Evolutionary conservation across 2,329 filamentous ascomycete genomes (phyloP).

Genomic region (Talaromyces verruculosus): DNA sequence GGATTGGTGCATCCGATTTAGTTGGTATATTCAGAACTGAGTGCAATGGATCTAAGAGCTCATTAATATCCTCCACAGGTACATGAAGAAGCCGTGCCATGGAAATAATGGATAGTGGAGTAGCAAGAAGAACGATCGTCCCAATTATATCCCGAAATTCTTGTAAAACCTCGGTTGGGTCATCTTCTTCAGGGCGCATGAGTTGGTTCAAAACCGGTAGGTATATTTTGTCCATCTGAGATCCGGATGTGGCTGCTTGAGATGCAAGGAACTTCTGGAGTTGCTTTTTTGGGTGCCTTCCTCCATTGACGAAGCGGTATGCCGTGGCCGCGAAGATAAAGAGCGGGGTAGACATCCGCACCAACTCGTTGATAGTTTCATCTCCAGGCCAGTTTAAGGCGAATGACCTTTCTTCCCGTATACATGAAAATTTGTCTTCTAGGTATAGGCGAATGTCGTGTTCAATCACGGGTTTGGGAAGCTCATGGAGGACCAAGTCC

Average conservation of each 20-base stretch:
- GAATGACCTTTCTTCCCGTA: slow-evolving; percentile 16
- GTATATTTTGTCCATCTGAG: slow-evolving; percentile 32
- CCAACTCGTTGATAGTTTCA: slow-evolving; percentile 28
- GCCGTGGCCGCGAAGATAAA: slow-evolving; percentile 23
- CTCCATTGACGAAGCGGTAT: slow-evolving; percentile 29
- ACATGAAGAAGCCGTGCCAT: slow-evolving; percentile 23
- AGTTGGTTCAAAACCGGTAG: slow-evolving; percentile 28
- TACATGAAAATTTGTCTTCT: slow-evolving; percentile 22
- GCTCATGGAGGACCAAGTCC: slow-evolving; percentile 25
- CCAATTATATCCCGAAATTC: slow-evolving; percentile 29
- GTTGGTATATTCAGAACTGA: slow-evolving; percentile 2
- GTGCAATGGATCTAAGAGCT: background rate
- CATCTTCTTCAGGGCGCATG: slow-evolving; percentile 18
- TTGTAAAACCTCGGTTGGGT: slow-evolving; percentile 20
- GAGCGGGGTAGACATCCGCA: slow-evolving; percentile 30
- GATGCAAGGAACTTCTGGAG: slow-evolving; percentile 23
- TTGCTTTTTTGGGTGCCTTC: slow-evolving; percentile 21
- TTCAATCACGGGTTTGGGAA: slow-evolving; percentile 26
- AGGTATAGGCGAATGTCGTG: slow-evolving; percentile 32
- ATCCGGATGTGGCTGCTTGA: slow-evolving; percentile 19
- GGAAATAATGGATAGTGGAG: slow-evolving; percentile 25
- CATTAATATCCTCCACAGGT: slow-evolving; percentile 13
- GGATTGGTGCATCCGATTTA: slow-evolving; percentile 16
- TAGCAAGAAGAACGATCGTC: slow-evolving; percentile 26
- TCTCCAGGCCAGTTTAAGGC: slow-evolving; percentile 28